Percentiles rank a stretch among this genome's conserved stretches.
Conservation (phyloP, 345 rosid genomes). For the Eucalyptus cladocalyx region DNA sequence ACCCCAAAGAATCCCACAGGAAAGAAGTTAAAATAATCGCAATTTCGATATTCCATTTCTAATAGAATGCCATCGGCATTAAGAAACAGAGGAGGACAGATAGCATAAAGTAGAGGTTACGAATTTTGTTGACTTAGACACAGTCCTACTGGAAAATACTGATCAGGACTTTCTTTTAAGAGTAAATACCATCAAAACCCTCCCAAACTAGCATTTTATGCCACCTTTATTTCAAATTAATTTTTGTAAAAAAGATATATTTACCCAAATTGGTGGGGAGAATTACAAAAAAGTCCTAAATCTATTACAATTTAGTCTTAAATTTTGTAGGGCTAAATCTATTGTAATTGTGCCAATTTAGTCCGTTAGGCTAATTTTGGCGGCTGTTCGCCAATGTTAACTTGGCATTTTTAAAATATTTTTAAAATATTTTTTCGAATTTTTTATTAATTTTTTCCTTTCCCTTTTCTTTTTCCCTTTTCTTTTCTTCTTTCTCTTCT, state of each 20-base stretch:
- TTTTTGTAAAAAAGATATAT: too few relatives aligned
- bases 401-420: too few relatives aligned
- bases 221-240: too few relatives aligned
- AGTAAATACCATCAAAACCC: neutral
- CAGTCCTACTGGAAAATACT: neutral
- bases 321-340: too few relatives aligned
- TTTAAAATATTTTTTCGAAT: accelerated
- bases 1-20: neutral
- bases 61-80: neutral
- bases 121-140: neutral
- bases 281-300: too few relatives aligned
- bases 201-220: neutral
- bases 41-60: neutral
- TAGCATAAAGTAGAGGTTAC: neutral
- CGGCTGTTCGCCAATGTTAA: too few relatives aligned
- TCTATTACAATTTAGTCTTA: too few relatives aligned
- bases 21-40: neutral
- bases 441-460: too few relatives aligned
- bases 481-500: too few relatives aligned
- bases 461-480: accelerated
- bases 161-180: neutral
- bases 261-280: neutral
- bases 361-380: accelerated
- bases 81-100: neutral
- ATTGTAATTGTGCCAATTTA: too few relatives aligned